phyloP scores from a whole-genome alignment of 148 eudicot genomes.

The Rhododendron simsii region DNA sequence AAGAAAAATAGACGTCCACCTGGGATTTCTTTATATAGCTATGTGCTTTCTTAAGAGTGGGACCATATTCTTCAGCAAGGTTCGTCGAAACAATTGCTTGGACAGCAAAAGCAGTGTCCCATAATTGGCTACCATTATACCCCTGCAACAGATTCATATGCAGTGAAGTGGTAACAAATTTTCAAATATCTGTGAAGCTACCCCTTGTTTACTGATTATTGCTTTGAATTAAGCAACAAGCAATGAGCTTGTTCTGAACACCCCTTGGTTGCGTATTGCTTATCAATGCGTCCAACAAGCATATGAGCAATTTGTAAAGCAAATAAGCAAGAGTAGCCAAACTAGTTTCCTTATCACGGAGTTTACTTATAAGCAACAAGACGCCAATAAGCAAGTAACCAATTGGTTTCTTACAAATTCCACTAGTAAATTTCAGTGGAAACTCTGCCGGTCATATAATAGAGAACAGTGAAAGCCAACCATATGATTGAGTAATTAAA shows the following conservation, averaged over 20 bases:
- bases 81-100: slow-evolving; percentile 83
- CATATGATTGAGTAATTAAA: background rate
- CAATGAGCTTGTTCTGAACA: background rate
- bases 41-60: slow-evolving; percentile 71
- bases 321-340: background rate
- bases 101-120: slow-evolving; percentile 89
- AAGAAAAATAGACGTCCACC: slow-evolving; percentile 32
- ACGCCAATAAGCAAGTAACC: background rate
- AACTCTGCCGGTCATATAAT: background rate
- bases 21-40: slow-evolving; percentile 68
- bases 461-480: background rate
- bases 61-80: slow-evolving; percentile 63
- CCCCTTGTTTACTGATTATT: background rate
- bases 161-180: background rate
- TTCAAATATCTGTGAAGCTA: background rate
- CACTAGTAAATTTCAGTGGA: background rate
- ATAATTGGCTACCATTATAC: slow-evolving; percentile 93
- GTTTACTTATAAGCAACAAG: background rate
- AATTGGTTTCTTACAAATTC: background rate
- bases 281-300: background rate
- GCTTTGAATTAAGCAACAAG: background rate
- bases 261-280: background rate
- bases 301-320: background rate
- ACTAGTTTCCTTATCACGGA: background rate
- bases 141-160: slow-evolving; percentile 48